phyloP scores from a whole-genome alignment of 192 early-diverging fungal species.

The Mortierella claussenii region DNA sequence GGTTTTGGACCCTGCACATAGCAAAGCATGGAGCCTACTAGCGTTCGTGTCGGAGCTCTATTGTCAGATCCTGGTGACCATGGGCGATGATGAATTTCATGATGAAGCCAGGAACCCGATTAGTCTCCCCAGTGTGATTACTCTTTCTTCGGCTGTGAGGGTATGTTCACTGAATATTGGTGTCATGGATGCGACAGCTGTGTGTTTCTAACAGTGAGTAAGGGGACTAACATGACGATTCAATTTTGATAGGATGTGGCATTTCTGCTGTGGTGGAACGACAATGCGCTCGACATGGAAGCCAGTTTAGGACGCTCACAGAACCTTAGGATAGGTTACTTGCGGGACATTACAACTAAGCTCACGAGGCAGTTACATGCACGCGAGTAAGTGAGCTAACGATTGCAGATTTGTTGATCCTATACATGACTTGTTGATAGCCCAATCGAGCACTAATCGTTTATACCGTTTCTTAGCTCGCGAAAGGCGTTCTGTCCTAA shows the following conservation, averaged over 20 bases:
- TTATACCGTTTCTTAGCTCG: slow-evolving; percentile 56
- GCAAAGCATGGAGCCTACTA: slow-evolving; percentile 67
- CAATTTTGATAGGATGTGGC: slow-evolving; percentile 74
- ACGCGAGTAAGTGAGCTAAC: slow-evolving; percentile 66
- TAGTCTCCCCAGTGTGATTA: slow-evolving; percentile 61
- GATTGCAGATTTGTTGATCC: neutral
- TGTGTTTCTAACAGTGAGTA: no score
- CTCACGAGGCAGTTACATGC: slow-evolving; percentile 81
- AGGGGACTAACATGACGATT: no score
- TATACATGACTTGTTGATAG: no score
- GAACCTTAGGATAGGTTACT: slow-evolving; percentile 58
- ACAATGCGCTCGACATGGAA: slow-evolving; percentile 53
- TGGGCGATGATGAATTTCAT: slow-evolving; percentile 91
- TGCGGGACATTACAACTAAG: slow-evolving; percentile 71
- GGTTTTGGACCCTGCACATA: slow-evolving; percentile 47
- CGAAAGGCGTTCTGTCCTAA: slow-evolving; percentile 73
- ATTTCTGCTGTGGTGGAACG: slow-evolving; percentile 81
- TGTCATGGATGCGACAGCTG: no score
- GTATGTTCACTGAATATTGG: no score
- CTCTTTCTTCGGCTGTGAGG: slow-evolving; percentile 61
- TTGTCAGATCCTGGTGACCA: slow-evolving; percentile 75
- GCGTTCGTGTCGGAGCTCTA: slow-evolving; percentile 80
- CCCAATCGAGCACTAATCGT: no score
- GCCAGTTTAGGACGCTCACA: slow-evolving; percentile 21
- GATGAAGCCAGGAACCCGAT: slow-evolving; percentile 64